These are phyloP conservation scores for Trichoderma citrinoviride DNA, from an alignment of 2,329 filamentous ascomycete species.

Conservation along the genomic window DNA sequence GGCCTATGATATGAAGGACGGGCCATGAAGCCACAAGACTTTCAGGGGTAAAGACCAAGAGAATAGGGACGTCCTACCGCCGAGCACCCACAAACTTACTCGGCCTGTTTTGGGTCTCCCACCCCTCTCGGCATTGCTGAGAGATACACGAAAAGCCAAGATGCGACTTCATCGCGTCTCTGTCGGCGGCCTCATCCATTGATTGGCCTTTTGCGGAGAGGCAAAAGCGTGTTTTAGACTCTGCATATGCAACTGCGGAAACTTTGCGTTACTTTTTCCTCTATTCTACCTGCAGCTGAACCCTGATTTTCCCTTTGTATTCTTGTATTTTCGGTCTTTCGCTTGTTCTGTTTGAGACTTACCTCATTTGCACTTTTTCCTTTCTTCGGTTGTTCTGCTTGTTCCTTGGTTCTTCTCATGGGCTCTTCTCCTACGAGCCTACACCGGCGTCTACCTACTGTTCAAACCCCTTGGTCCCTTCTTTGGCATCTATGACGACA, in stretches of 20 bases:
- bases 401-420: background rate
- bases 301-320: background rate
- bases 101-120: background rate
- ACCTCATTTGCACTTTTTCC: background rate
- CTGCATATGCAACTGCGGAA: background rate
- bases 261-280: background rate
- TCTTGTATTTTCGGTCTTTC: background rate
- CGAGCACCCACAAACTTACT: background rate
- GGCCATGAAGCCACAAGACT: background rate
- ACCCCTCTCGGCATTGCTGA: background rate
- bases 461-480: background rate
- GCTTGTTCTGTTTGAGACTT: background rate
- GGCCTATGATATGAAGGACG: too few relatives aligned
- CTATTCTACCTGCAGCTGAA: background rate
- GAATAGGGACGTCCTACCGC: too few relatives aligned
- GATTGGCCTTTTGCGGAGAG: background rate
- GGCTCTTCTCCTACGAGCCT: background rate
- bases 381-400: background rate
- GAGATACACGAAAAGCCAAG: background rate
- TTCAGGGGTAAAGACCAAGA: background rate
- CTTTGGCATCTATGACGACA: background rate
- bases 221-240: background rate
- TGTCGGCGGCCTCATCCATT: background rate
- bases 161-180: conserved; percentile 7
- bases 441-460: background rate